A percentile compares a stretch with the other conserved stretches of the same genome.
phyloP scores from a whole-genome alignment of 306 rosid species.

The Castanospermum australe region DNA sequence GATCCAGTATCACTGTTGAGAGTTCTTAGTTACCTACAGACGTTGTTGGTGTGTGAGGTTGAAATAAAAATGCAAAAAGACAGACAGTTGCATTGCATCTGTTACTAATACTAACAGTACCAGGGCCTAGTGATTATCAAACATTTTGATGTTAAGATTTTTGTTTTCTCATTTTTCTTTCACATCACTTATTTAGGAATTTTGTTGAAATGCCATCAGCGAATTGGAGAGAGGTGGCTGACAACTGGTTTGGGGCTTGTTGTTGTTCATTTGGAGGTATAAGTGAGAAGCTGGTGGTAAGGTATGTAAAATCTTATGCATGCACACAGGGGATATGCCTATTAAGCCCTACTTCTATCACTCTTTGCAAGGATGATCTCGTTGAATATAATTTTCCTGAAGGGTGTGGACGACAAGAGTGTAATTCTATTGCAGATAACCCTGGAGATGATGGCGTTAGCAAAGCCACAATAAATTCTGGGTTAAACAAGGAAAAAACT shows the following conservation, averaged over 20 bases:
- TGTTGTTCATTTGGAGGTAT: slow-evolving; percentile 92
- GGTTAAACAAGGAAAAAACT: slow-evolving; percentile 26
- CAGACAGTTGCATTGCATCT: neutral
- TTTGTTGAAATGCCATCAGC: slow-evolving; percentile 95
- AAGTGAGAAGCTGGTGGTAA: slow-evolving; percentile 85
- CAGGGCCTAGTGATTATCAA: neutral
- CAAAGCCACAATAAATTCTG: slow-evolving; percentile 29
- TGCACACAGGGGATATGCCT: slow-evolving; percentile 68
- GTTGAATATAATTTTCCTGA: slow-evolving; percentile 46
- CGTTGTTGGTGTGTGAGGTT: neutral
- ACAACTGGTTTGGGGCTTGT: slow-evolving; percentile 92
- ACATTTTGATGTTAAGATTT: neutral
- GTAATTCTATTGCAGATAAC: slow-evolving; percentile 22
- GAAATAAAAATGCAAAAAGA: neutral
- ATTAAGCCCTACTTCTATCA: slow-evolving; percentile 57
- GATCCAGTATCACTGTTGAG: neutral
- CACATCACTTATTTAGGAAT: slow-evolving; percentile 40
- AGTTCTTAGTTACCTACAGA: neutral
- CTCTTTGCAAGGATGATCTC: slow-evolving; percentile 80
- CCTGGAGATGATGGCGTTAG: slow-evolving; percentile 11
- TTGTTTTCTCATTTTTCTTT: slow-evolving; percentile 8
- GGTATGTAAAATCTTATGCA: slow-evolving; percentile 58
- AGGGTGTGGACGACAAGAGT: slow-evolving; percentile 23
- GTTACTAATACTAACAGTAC: neutral
- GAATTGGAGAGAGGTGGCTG: slow-evolving; percentile 95